Base-by-base conservation (phyloP, 139 green algal species). In the Micromonas pusilla region DNA sequence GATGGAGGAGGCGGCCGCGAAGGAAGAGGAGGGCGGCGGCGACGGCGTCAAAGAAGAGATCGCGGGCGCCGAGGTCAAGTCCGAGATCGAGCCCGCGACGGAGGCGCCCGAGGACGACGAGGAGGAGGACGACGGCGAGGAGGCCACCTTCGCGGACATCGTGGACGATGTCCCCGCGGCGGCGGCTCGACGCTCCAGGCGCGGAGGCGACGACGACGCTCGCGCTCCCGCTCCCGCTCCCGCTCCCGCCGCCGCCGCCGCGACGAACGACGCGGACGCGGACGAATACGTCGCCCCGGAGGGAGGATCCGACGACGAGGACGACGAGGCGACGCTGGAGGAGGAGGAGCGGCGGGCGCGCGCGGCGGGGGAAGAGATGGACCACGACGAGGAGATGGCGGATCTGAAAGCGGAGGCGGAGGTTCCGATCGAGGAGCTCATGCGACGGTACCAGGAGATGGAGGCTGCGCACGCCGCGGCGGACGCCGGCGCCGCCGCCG, bases 81-180 rank as follows among this genome's bases (percentile, higher is more conserved):
- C 64, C 16, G 67, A n/a, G 32, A 76, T 52, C 28, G 53, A 73
- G 38, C 23, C 19, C 23, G 63, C 76, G 52, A 34, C 2, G 28
- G 57, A 81, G 39, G 74, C 37, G 62, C 45, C 54, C 52, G 73
- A 79, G 74, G 53, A 79, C 53, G 39, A 78, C 34, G 76, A 77
- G 68, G 70, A 78, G 62, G 66, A 52, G 45, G 73, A 78, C 65
- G 76, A 72, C 26, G 72, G 6, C 70, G 20, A n/a, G n/a, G 63
- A 39, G 28, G 19, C 63, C 9, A 33, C 63, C 63, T 70, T 36
- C 63, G 28, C 63, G 28, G 63, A 36, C 63, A 70, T 33, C 63
- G 63, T 70, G 9, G 28, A 20, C 9, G 63, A 70, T 31, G 30
- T 64, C 53, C 53, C 28, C 63, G 63, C 6, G 19, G 63, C 63